phyloP scores from a whole-genome alignment of 352 stramenopile genomes.

The Pythium sukuiense region DNA sequence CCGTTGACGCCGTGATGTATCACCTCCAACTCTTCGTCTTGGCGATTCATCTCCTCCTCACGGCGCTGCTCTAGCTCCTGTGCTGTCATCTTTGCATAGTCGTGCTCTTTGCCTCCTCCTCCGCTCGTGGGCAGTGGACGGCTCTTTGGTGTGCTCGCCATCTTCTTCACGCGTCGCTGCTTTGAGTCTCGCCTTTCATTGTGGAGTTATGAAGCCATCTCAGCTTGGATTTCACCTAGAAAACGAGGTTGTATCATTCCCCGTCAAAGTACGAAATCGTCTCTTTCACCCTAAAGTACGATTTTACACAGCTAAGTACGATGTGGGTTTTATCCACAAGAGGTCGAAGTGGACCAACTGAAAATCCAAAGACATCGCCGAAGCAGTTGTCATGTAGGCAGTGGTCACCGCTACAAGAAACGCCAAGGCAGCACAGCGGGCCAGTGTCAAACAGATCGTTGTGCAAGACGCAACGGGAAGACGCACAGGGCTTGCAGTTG shows the following conservation, averaged over 20 bases:
- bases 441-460: too few relatives aligned
- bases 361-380: too few relatives aligned
- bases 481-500: too few relatives aligned
- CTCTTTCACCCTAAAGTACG: too few relatives aligned
- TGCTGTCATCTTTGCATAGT: conserved; percentile 60
- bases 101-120: neutral
- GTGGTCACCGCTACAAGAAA: too few relatives aligned
- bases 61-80: conserved; percentile 62
- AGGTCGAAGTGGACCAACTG: too few relatives aligned
- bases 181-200: neutral
- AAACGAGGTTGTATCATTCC: neutral
- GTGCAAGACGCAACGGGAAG: too few relatives aligned
- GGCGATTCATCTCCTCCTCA: conserved; percentile 46
- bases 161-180: neutral
- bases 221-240: neutral
- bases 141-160: neutral
- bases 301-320: neutral
- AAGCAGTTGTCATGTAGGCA: too few relatives aligned
- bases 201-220: neutral
- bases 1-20: conserved; percentile 71
- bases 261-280: neutral
- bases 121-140: neutral
- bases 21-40: conserved; percentile 72
- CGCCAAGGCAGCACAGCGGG: too few relatives aligned
- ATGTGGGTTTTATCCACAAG: too few relatives aligned